Evolutionary conservation across 257 asterid genomes (phyloP), one percentile per base, ranked within the genome.

Genomic region (Salvia rosmarinus): DNA sequence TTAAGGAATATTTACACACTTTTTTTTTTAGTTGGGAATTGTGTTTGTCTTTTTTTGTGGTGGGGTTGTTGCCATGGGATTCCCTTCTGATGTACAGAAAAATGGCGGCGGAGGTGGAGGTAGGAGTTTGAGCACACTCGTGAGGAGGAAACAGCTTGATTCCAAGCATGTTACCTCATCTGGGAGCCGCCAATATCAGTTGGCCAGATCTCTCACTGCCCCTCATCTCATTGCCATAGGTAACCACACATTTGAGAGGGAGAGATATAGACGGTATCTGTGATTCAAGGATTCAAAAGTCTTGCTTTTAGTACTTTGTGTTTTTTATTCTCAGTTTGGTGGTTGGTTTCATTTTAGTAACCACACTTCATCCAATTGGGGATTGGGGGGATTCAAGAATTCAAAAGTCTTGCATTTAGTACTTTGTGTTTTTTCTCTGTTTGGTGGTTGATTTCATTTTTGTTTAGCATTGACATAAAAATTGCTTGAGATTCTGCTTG

Each of bases 131-230:
- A 82, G 82, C 74, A 82, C 83, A 56, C 85, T 91, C 17, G 85
- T 87, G 64, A 84, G 97, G 85, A 89, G 97, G 75, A 89, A 91
- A 71, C 96, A 78, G 86, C 96, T 89, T 70, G 96, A 90, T 83
- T 88, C 88, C 23, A 74, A 77, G 68, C 83, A 78, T 69, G 64
- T 88, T 2, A 70, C 85, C 72, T 77, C 83, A 39, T 63, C 86
- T 23, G 82, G 74, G 46, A 72, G 70, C 54, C 80, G 81, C 72
- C 87, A 81, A 32, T 59, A 73, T 59, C 87, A 87, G 79, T 66
- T 90, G 80, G 89, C 90, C 69, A 88, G 80, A 74, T 86, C 90
- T 64, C 80, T 90, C 75, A 79, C 91, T 42, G 80, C 88, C 17
- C 91, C 93, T 79, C 93, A 90, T 82, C 92, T 90, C 63, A 73